Percentiles rank a stretch among this genome's conserved stretches.
Evolutionary conservation across 2,329 filamentous ascomycete species (phyloP).

Genomic region (Diaporthe vaccinii): DNA sequence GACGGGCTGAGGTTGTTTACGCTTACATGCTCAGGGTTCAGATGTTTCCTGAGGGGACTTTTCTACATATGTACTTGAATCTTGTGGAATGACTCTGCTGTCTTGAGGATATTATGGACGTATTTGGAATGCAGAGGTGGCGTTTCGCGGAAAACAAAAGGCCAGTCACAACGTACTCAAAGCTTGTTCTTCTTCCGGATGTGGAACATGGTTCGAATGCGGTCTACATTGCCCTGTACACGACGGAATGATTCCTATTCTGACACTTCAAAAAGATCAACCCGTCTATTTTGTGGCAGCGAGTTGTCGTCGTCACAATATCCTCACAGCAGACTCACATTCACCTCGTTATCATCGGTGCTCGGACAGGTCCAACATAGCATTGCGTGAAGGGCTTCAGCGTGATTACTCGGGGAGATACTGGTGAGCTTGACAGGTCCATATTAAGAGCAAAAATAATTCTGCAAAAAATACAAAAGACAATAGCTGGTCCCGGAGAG

Average conservation of each 20-base stretch:
- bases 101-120: not conserved
- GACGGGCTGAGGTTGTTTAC: not conserved
- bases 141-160: not conserved
- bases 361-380: not conserved
- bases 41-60: not conserved
- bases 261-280: too few relatives aligned
- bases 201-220: not conserved
- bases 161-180: not conserved
- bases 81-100: not conserved
- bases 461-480: not conserved
- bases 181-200: not conserved
- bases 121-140: conserved; percentile 7
- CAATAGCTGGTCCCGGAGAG: conserved; percentile 32
- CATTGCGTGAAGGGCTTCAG: not conserved
- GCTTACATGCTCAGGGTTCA: too few relatives aligned
- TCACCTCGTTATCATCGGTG: not conserved
- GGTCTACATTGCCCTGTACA: not conserved
- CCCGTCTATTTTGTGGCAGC: not conserved
- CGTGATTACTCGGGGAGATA: not conserved
- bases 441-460: not conserved
- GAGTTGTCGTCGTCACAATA: too few relatives aligned
- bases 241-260: not conserved
- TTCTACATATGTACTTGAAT: not conserved
- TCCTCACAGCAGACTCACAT: too few relatives aligned
- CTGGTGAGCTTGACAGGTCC: not conserved